Evolutionary conservation across 495 filamentous ascomycete genomes (phyloP).

Genomic region (Trypethelium eluteriae): DNA sequence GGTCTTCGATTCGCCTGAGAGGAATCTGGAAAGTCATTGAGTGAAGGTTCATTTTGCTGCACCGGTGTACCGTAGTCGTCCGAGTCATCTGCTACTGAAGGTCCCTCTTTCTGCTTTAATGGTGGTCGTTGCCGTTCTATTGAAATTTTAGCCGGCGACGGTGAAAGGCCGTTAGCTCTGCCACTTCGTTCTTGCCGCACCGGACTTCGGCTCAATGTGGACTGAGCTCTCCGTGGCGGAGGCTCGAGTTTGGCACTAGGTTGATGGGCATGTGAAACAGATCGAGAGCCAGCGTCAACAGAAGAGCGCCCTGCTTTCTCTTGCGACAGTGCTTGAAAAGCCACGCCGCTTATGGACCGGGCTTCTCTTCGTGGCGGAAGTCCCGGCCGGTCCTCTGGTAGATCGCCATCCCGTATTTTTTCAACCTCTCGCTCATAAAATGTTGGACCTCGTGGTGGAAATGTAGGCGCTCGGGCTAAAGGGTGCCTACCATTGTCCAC

Average conservation of each 20-base stretch:
- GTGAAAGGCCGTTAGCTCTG: conserved; percentile 11
- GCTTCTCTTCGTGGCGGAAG: conserved; percentile 15
- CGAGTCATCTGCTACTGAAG: conserved; percentile 21
- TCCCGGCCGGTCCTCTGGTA: conserved; percentile 23
- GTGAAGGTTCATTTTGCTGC: conserved; percentile 19
- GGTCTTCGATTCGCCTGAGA: conserved; percentile 78
- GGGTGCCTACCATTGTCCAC: background rate
- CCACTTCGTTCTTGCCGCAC: conserved; percentile 9
- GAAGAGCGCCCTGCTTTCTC: conserved; percentile 8
- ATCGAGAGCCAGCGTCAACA: conserved; percentile 6
- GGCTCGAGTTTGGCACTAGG: background rate
- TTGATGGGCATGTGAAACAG: background rate
- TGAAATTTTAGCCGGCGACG: background rate
- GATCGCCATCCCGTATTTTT: conserved; percentile 14
- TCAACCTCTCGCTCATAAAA: conserved; percentile 11
- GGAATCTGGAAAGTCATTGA: conserved; percentile 69
- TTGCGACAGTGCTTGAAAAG: background rate
- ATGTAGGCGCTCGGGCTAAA: background rate
- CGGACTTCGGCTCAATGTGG: background rate
- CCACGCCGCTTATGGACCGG: background rate
- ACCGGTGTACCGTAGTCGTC: conserved; percentile 25
- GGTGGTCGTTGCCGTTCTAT: conserved; percentile 3
- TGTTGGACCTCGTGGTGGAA: background rate
- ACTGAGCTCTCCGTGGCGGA: conserved; percentile 6
- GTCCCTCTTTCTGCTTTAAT: background rate